These are phyloP conservation scores for Amanita rubescens DNA, from an alignment of 768 basidiomycete species.

Conservation along the genomic window DNA sequence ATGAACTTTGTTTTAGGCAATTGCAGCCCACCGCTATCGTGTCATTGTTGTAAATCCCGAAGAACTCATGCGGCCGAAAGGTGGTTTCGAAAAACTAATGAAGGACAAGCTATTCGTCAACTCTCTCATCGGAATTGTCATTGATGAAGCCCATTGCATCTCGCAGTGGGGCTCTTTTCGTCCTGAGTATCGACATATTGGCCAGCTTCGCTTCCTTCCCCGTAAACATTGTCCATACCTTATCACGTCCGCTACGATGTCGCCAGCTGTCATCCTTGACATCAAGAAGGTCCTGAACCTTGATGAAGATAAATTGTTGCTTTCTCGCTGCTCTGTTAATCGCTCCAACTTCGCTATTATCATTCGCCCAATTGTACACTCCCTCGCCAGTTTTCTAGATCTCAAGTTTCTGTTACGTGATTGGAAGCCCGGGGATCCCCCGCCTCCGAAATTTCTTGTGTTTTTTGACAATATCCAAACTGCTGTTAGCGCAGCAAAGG, in stretches of 20 bases:
- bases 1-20: conserved; percentile 11
- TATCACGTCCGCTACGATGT: neutral
- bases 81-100: neutral
- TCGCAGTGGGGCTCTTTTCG: conserved; percentile 22
- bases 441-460: neutral
- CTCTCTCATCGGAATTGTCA: conserved; percentile 18
- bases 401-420: neutral
- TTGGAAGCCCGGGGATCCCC: neutral
- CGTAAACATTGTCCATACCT: neutral
- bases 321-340: neutral
- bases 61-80: neutral
- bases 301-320: neutral
- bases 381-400: neutral
- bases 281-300: neutral
- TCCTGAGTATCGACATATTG: conserved; percentile 17
- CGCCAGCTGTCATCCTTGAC: neutral
- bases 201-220: conserved; percentile 4
- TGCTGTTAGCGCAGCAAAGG: neutral
- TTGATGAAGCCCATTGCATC: conserved; percentile 28
- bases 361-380: neutral
- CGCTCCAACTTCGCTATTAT: neutral
- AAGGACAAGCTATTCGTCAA: neutral
- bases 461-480: neutral
- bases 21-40: conserved; percentile 11
- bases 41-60: neutral